These are phyloP conservation scores for Guillardia theta DNA, from an alignment of 78 protist genomes.

Conservation along the genomic window DNA sequence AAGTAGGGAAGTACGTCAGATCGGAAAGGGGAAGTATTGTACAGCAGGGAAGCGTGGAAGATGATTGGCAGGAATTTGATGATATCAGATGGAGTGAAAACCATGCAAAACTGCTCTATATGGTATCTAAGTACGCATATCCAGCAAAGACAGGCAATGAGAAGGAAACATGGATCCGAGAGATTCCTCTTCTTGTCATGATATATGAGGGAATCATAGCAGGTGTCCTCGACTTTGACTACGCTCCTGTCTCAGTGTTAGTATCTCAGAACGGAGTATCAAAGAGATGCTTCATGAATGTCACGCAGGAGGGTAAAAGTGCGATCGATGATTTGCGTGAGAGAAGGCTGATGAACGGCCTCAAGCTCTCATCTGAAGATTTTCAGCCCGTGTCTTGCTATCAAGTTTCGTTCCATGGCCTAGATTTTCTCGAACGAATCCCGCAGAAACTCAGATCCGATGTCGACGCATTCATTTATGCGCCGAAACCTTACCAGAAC, in stretches of 20 bases:
- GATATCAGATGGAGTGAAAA: background rate
- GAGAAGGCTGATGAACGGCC: background rate
- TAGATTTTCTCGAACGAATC: background rate
- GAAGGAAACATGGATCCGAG: slow-evolving; percentile 40
- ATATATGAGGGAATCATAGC: slow-evolving; percentile 45
- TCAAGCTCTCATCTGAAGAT: slow-evolving; percentile 31
- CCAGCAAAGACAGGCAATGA: background rate
- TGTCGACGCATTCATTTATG: background rate
- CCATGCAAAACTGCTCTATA: slow-evolving; percentile 25
- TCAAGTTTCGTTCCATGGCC: background rate
- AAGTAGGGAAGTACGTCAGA: background rate
- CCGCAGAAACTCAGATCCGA: background rate
- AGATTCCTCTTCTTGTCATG: slow-evolving; percentile 34
- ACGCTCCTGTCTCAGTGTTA: slow-evolving; percentile 13
- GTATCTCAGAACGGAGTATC: background rate
- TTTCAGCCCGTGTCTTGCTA: slow-evolving; percentile 31
- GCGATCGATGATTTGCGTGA: slow-evolving; percentile 41
- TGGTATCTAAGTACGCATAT: slow-evolving; percentile 1
- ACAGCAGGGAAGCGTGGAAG: background rate
- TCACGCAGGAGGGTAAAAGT: slow-evolving; percentile 46
- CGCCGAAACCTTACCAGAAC: background rate
- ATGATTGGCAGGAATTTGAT: background rate
- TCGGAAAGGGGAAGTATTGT: background rate
- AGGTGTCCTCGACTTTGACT: slow-evolving; percentile 43
- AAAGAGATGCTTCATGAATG: slow-evolving; percentile 30